Percentiles rank a stretch among this genome's conserved stretches.
Conservation (phyloP, 2,329 filamentous ascomycete species). For the Fusarium sp. region DNA sequence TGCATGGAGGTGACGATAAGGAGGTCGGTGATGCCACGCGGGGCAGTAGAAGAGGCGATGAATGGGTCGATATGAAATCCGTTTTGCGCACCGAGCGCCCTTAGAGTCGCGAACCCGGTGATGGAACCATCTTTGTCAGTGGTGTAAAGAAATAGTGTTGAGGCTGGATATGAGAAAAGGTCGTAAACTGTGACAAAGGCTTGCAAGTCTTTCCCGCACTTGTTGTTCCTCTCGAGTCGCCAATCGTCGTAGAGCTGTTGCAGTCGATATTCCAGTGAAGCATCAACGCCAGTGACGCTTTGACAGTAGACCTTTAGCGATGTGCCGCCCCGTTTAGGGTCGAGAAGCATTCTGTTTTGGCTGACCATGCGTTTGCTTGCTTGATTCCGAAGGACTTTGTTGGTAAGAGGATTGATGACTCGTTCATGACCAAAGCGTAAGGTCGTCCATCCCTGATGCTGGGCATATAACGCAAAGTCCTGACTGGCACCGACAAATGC, state of each 20-base stretch:
- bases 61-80: conserved; percentile 20
- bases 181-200: conserved; percentile 18
- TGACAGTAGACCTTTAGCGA: background rate
- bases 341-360: conserved; percentile 14
- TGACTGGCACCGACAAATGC: conserved; percentile 6
- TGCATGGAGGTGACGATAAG: conserved; percentile 12
- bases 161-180: background rate
- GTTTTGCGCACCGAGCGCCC: conserved; percentile 1
- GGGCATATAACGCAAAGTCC: conserved; percentile 2
- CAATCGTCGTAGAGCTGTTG: conserved; percentile 14
- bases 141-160: conserved; percentile 10
- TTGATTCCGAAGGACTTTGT: conserved; percentile 2
- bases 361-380: conserved; percentile 16
- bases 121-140: background rate
- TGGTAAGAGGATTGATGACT: conserved; percentile 9
- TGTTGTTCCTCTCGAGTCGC: conserved; percentile 2
- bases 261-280: background rate
- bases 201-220: background rate
- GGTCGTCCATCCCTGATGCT: conserved; percentile 6
- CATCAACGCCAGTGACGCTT: background rate
- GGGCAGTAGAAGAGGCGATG: conserved; percentile 9
- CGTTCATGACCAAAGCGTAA: conserved; percentile 11
- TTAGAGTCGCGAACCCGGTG: conserved; percentile 15
- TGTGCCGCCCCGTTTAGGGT: background rate
- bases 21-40: conserved; percentile 6